phyloP scores from a whole-genome alignment of 1,139 yeast species.

The Saccharomyces hybrid region DNA sequence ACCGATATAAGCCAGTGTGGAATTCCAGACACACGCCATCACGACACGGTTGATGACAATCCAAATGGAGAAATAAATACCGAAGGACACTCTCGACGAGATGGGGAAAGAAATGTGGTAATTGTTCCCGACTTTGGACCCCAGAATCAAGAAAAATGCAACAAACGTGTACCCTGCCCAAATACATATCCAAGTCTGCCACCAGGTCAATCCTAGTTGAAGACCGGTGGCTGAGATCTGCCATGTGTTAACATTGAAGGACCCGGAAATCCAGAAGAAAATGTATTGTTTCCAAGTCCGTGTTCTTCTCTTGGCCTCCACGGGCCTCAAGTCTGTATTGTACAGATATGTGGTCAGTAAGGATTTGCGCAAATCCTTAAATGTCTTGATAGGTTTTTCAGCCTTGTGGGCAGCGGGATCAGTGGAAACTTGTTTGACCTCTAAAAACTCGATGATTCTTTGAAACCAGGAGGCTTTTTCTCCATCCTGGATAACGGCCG shows the following conservation, averaged over 20 bases:
- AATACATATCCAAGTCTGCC: slow-evolving; percentile 82
- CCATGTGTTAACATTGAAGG: slow-evolving; percentile 84
- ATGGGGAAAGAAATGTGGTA: slow-evolving; percentile 78
- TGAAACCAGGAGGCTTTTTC: slow-evolving; percentile 1
- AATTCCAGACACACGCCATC: slow-evolving; percentile 80
- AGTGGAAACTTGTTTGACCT: slow-evolving; percentile 10
- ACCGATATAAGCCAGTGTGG: slow-evolving; percentile 75
- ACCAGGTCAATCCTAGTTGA: slow-evolving; percentile 68
- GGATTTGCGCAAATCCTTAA: slow-evolving; percentile 2
- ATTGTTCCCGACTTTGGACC: slow-evolving; percentile 65
- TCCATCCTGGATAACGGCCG: not conserved
- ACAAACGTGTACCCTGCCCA: slow-evolving; percentile 67
- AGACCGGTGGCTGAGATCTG: slow-evolving; percentile 84
- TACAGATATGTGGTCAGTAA: slow-evolving; percentile 50
- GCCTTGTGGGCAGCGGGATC: slow-evolving; percentile 5
- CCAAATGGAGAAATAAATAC: slow-evolving; percentile 73
- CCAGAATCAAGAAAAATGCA: slow-evolving; percentile 52
- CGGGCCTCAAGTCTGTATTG: slow-evolving; percentile 71
- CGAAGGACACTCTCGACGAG: slow-evolving; percentile 63
- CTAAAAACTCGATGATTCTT: slow-evolving; percentile 9
- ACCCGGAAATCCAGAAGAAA: slow-evolving; percentile 77
- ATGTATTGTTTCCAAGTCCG: slow-evolving; percentile 80
- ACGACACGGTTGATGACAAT: slow-evolving; percentile 72
- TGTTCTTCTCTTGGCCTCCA: slow-evolving; percentile 49
- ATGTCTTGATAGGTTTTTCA: not conserved